These are phyloP conservation scores for Elasticomyces elasticus DNA, from an alignment of 495 filamentous ascomycete genomes.

Conservation along the genomic window DNA sequence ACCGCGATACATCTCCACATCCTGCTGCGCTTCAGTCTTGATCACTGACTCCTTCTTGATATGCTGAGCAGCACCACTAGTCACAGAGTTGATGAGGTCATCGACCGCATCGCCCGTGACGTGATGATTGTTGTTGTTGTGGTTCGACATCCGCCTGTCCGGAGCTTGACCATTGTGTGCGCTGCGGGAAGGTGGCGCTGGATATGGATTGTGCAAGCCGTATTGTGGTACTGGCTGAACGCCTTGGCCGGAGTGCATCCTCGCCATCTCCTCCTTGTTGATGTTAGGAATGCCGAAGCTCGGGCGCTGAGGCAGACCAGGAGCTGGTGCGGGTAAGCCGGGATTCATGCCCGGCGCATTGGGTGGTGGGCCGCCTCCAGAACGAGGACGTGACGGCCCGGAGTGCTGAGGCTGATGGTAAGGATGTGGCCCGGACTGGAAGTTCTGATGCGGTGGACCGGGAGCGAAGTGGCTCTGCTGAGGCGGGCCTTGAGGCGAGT, in stretches of 20 bases:
- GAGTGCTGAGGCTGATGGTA: neutral
- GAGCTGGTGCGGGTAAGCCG: conserved; percentile 41
- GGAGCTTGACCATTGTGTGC: too few relatives aligned
- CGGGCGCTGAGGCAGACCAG: conserved; percentile 56
- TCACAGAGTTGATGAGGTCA: conserved; percentile 7
- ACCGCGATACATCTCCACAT: neutral
- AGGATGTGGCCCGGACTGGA: neutral
- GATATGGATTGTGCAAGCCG: neutral
- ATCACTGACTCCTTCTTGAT: neutral
- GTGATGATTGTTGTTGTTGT: neutral
- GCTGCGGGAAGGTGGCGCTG: too few relatives aligned
- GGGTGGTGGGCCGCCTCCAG: conserved; percentile 32
- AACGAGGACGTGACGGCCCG: conserved; percentile 8
- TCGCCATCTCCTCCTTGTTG: conserved; percentile 50
- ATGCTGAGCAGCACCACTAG: too few relatives aligned
- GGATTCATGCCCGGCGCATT: conserved; percentile 22
- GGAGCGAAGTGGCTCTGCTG: too few relatives aligned
- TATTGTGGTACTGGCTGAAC: neutral
- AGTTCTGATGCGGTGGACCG: neutral
- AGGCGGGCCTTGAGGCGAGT: neutral
- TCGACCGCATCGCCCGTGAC: neutral
- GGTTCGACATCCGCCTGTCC: neutral
- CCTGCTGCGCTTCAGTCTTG: neutral
- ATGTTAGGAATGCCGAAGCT: conserved; percentile 47
- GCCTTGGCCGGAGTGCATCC: conserved; percentile 48